phyloP scores from a whole-genome alignment of 1,139 yeast genomes.

The Taphrina sp. region DNA sequence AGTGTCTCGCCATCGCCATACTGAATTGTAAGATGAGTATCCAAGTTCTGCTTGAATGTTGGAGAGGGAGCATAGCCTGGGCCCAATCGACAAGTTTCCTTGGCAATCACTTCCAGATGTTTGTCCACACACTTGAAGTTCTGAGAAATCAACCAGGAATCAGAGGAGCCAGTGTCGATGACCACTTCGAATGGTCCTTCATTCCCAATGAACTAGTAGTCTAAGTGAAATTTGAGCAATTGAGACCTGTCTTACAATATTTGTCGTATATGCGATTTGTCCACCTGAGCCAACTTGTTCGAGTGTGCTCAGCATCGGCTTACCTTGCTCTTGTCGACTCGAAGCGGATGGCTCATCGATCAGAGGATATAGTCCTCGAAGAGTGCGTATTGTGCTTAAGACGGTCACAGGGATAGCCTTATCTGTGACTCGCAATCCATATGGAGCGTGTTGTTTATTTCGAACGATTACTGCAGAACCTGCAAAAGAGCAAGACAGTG shows the following conservation, averaged over 20 bases:
- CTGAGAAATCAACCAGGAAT: conserved; percentile 15
- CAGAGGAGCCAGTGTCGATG: conserved; percentile 29
- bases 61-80: conserved; percentile 13
- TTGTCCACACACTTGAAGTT: conserved; percentile 13
- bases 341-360: too few relatives aligned
- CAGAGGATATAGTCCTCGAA: too few relatives aligned
- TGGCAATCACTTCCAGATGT: background rate
- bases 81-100: conserved; percentile 11
- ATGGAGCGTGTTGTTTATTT: too few relatives aligned
- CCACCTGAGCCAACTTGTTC: conserved; percentile 4
- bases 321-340: too few relatives aligned
- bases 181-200: conserved; percentile 9
- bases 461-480: too few relatives aligned
- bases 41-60: background rate
- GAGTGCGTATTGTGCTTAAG: too few relatives aligned
- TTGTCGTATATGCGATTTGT: conserved; percentile 6
- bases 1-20: conserved; percentile 26
- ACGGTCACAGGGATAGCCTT: too few relatives aligned
- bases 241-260: conserved; percentile 1
- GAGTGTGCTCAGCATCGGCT: too few relatives aligned
- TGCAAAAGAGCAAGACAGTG: too few relatives aligned
- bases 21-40: conserved; percentile 1
- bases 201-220: conserved; percentile 3
- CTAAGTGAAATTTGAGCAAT: background rate
- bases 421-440: too few relatives aligned